These are phyloP conservation scores for Mallotus repandus DNA, from an alignment of 441 rosid genomes.

Conservation along the genomic window DNA sequence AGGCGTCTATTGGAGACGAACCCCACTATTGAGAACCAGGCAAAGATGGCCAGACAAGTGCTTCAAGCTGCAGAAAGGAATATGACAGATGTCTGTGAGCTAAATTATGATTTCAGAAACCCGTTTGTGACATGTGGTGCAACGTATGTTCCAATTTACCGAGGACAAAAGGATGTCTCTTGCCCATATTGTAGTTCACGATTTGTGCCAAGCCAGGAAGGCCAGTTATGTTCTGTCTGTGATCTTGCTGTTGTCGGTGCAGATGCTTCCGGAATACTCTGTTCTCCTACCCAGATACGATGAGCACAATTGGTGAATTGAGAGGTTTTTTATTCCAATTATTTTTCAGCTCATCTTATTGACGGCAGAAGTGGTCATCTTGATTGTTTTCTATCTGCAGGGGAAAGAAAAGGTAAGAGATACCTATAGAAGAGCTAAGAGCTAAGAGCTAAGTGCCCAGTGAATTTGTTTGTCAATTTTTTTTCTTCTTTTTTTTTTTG, in stretches of 20 bases:
- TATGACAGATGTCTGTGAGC: conserved; percentile 56
- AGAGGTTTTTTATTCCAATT: conserved; percentile 39
- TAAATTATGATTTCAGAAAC: conserved; percentile 82
- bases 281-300: conserved; percentile 68
- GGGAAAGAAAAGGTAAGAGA: conserved; percentile 32
- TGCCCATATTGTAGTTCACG: conserved; percentile 81
- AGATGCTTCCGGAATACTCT: conserved; percentile 60
- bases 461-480: conserved; percentile 33
- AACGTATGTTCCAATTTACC: conserved; percentile 79
- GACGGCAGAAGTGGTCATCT: conserved; percentile 9
- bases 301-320: conserved; percentile 8
- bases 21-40: conserved; percentile 67
- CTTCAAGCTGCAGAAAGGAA: conserved; percentile 76
- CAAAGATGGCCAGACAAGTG: conserved; percentile 69
- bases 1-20: conserved; percentile 67
- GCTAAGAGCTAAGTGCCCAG: conserved; percentile 17
- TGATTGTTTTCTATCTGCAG: conserved; percentile 23
- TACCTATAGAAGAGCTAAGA: conserved; percentile 22
- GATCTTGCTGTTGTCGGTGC: conserved; percentile 86
- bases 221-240: conserved; percentile 71
- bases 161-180: conserved; percentile 77
- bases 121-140: conserved; percentile 87
- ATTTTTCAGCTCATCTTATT: conserved; percentile 10
- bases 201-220: conserved; percentile 75
- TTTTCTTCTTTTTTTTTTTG: conserved; percentile 7